phyloP scores from a whole-genome alignment of 768 basidiomycete genomes.

The Tylopilus subfusipes region DNA sequence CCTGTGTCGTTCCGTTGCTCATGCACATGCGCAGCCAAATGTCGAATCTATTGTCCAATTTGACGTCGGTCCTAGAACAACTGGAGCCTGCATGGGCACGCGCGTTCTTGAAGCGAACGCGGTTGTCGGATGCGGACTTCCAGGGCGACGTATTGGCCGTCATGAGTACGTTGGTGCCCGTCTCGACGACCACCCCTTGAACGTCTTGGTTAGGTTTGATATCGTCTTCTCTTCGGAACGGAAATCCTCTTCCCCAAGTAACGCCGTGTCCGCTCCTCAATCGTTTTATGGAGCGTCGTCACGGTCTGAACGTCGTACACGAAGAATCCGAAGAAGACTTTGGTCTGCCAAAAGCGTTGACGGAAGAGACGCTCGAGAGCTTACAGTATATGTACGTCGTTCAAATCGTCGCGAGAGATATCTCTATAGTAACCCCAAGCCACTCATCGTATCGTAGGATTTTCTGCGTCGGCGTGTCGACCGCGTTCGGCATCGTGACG shows the following conservation, averaged over 20 bases:
- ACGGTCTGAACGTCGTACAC: conserved; percentile 67
- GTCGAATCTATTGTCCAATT: conserved; percentile 63
- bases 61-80: conserved; percentile 68
- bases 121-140: conserved; percentile 74
- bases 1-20: not conserved
- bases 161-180: conserved; percentile 52
- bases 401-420: too few relatives aligned
- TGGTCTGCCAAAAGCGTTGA: conserved; percentile 67
- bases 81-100: conserved; percentile 74
- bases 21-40: conserved; percentile 48
- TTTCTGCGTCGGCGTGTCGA: conserved; percentile 73
- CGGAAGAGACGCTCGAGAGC: conserved; percentile 67
- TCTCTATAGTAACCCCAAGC: too few relatives aligned
- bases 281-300: conserved; percentile 43
- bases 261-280: conserved; percentile 68
- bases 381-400: conserved; percentile 76
- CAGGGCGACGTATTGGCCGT: conserved; percentile 84
- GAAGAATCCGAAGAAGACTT: conserved; percentile 72
- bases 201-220: conserved; percentile 56
- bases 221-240: conserved; percentile 69
- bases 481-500: conserved; percentile 63
- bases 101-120: conserved; percentile 70
- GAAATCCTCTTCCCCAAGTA: conserved; percentile 76
- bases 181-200: not conserved
- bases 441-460: conserved; percentile 48